Evolutionary conservation across 2,329 filamentous ascomycete species (phyloP), one percentile per base, ranked within the genome.

Genomic region (Diaporthe sp.): DNA sequence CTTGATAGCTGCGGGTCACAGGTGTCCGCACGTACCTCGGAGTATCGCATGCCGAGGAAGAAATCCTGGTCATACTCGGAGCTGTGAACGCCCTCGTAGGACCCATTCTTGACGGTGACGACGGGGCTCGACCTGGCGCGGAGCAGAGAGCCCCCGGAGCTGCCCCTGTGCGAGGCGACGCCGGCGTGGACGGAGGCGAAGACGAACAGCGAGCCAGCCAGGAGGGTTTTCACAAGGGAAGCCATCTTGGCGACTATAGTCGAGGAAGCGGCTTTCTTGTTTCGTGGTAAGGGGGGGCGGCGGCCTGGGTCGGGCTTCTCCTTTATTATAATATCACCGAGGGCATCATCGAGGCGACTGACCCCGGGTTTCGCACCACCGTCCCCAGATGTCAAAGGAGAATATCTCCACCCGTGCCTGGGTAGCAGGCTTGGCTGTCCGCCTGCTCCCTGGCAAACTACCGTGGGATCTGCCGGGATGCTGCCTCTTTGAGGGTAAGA

Each of bases 41-140:
- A 90, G 79, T 88, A 92, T 0, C 90, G 90, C 7, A 92, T 87
- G 13, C 87, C 88, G 2, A 90, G 82, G 79, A 90, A 90, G 71
- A 87, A 82, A 69, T 91, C 89, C 72, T 90, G 88, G 39, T 86
- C 78, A 73, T 83, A 85, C 8, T 74, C 73, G 5, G 81, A 67
- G 44, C 82, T 81, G 74, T 82, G 77, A 19, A 83, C 28, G 9
- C 85, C 85, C 19, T 80, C 77, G 62, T 85, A 85, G 3, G 81
- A 83, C n/a, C 84, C 85, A 61, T 85, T 86, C 73, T 76, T 74
- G 72, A 77, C 71, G 6, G 77, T 74, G 44, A 77, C 78, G 19
- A 72, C 55, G 12, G 68, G 67, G n/a, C n/a, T n/a, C 19, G 51
- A 71, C 25, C 61, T 65, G 28, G 53, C 46, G 25, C 46, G 46